phyloP scores from a whole-genome alignment of 306 rosid genomes.

The Cucurbita ficifolia region DNA sequence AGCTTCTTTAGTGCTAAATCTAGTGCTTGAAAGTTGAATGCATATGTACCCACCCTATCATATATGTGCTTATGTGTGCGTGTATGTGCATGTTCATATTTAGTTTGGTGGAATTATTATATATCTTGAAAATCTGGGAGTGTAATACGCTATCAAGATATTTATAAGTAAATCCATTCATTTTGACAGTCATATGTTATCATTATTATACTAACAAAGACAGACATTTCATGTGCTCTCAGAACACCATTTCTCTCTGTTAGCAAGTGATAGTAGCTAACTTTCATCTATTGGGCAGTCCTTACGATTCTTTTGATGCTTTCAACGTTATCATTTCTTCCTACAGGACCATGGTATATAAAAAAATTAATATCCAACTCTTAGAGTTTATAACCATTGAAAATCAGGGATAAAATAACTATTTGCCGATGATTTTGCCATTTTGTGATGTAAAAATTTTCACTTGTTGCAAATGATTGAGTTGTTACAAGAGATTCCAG shows the following conservation, averaged over 20 bases:
- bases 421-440: not conserved
- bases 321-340: not conserved
- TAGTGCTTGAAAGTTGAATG: not conserved
- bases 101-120: not conserved
- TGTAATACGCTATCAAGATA: not conserved
- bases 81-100: not conserved
- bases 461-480: not conserved
- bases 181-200: not conserved
- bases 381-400: not conserved
- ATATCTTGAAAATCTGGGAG: not conserved
- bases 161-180: not conserved
- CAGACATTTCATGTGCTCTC: not conserved
- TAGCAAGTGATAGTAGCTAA: not conserved
- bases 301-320: not conserved
- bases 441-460: not conserved
- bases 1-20: not conserved
- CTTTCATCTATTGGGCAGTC: not conserved
- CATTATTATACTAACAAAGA: not conserved
- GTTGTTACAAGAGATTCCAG: not conserved
- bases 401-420: not conserved
- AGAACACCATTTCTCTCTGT: not conserved
- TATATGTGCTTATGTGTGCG: not conserved
- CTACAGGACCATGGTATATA: not conserved
- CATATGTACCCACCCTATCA: not conserved
- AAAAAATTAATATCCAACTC: not conserved